Conservation (phyloP, 1,139 yeast species). For the Ogataea hybrid region DNA sequence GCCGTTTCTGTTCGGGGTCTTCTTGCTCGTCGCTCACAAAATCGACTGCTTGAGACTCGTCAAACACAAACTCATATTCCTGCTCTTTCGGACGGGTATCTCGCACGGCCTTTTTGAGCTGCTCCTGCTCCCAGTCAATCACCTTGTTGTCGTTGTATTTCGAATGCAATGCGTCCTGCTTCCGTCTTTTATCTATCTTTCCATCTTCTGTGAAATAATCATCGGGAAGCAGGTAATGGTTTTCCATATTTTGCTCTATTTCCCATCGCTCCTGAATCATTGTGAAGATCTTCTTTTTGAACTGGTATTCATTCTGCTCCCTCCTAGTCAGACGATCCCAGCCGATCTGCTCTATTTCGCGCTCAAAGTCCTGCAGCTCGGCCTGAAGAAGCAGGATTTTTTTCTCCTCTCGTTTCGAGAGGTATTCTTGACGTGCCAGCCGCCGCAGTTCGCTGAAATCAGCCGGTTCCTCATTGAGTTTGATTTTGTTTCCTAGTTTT, state of each 20-base stretch:
- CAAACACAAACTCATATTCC: constrained; percentile 76
- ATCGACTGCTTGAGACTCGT: constrained; percentile 56
- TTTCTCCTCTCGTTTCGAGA: constrained; percentile 47
- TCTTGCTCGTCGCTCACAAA: constrained; percentile 47
- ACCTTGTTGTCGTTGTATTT: constrained; percentile 26
- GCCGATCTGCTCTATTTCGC: constrained; percentile 44
- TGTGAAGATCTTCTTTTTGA: constrained; percentile 46
- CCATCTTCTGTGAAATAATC: constrained; percentile 54
- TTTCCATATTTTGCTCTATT: constrained; percentile 31
- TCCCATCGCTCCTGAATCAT: constrained; percentile 42
- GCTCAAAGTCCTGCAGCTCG: constrained; percentile 49
- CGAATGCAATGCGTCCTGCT: constrained; percentile 39
- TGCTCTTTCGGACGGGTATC: constrained; percentile 35
- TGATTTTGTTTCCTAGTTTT: constrained; percentile 11
- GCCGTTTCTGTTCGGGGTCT: constrained; percentile 23
- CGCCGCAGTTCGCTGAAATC: constrained; percentile 37
- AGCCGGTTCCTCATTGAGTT: constrained; percentile 22
- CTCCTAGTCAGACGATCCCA: constrained; percentile 45
- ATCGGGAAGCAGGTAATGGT: constrained; percentile 52
- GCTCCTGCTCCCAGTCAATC: constrained; percentile 64
- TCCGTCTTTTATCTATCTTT: constrained; percentile 50
- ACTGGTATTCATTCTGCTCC: constrained; percentile 52
- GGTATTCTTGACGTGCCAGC: constrained; percentile 48
- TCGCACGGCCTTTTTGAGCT: constrained; percentile 48
- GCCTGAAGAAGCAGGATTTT: constrained; percentile 42